phyloP scores from a whole-genome alignment of 202 grass and related monocot species.

The Brachypodium distachyon region DNA sequence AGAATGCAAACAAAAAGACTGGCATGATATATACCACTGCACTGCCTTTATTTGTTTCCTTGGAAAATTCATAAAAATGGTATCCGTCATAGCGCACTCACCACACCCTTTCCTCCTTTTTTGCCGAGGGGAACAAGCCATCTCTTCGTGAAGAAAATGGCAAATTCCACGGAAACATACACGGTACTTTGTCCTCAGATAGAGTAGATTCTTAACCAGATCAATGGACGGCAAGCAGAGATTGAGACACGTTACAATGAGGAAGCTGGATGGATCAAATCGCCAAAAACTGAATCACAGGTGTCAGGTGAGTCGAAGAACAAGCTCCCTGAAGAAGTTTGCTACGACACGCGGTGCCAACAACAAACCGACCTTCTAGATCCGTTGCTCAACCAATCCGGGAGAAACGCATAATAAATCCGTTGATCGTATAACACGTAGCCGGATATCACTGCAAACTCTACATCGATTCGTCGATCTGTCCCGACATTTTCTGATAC shows the following conservation, averaged over 20 bases:
- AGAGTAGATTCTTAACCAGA: not conserved
- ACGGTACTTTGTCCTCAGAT: not conserved
- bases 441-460: not conserved
- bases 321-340: not conserved
- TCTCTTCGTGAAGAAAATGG: not conserved
- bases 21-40: not conserved
- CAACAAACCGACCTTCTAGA: not conserved
- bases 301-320: no score
- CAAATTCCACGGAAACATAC: no score
- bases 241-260: not conserved
- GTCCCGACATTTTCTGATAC: not conserved
- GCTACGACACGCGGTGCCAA: not conserved
- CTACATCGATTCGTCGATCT: not conserved
- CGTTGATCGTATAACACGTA: not conserved
- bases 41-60: not conserved
- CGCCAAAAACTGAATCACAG: no score
- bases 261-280: not conserved
- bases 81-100: no score
- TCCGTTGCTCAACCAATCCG: not conserved
- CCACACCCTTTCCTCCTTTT: not conserved
- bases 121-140: not conserved
- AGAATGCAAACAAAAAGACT: not conserved
- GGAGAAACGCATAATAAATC: not conserved
- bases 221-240: not conserved
- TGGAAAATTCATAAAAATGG: not conserved